These are phyloP conservation scores for Bromus sterilis DNA, from an alignment of 176 grass and related monocot species.

Conservation along the genomic window DNA sequence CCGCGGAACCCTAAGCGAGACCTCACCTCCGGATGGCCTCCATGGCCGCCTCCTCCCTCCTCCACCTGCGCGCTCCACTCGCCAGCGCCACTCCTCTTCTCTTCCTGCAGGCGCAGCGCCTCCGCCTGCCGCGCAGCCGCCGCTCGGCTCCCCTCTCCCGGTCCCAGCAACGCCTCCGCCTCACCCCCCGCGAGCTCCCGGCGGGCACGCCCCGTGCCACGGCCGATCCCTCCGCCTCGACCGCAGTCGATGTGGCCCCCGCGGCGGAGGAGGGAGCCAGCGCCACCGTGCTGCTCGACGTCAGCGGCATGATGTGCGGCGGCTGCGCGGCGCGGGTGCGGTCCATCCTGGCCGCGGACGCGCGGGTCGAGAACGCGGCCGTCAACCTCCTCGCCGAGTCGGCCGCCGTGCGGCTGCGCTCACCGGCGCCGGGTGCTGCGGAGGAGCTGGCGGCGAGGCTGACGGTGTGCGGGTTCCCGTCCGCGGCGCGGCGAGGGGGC, in stretches of 20 bases:
- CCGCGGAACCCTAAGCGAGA: not conserved
- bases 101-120: not conserved
- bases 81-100: not conserved
- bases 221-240: slow-evolving; percentile 33
- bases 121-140: slow-evolving; percentile 17
- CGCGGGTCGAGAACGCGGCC: slow-evolving; percentile 58
- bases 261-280: not conserved
- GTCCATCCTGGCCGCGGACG: slow-evolving; percentile 59
- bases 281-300: slow-evolving; percentile 66
- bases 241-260: slow-evolving; percentile 11
- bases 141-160: not conserved
- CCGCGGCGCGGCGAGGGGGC: slow-evolving; percentile 32
- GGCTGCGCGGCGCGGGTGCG: slow-evolving; percentile 86
- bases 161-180: not conserved
- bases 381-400: slow-evolving; percentile 93
- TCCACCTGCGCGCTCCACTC: not conserved
- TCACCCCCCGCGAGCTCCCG: not conserved
- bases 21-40: not conserved
- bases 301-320: slow-evolving; percentile 95
- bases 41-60: slow-evolving; percentile 1
- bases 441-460: slow-evolving; percentile 71
- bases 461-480: slow-evolving; percentile 73
- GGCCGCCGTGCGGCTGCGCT: slow-evolving; percentile 56
- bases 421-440: slow-evolving; percentile 18
- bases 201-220: not conserved